Percentiles rank a stretch among this genome's conserved stretches.
Evolutionary conservation across 805 yeast species (phyloP).

Genomic region (Candida sakaeoensis): DNA sequence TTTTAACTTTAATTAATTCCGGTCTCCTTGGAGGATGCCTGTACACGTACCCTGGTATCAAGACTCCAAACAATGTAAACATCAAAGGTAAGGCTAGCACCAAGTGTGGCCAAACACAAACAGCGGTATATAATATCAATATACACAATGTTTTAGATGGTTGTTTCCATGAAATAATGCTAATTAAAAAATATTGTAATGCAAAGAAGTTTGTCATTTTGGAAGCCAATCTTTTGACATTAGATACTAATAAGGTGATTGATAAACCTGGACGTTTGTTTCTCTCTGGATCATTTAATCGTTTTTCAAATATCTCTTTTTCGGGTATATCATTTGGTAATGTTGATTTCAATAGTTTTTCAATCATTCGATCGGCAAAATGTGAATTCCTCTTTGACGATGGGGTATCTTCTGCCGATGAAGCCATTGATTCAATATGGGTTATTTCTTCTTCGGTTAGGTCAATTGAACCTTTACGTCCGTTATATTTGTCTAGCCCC

Average conservation of each 20-base stretch:
- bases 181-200: conserved; percentile 57
- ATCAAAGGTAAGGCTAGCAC: conserved; percentile 62
- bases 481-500: conserved; percentile 26
- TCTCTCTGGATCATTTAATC: conserved; percentile 44
- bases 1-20: conserved; percentile 40
- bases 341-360: conserved; percentile 47
- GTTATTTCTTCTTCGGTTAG: conserved; percentile 27
- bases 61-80: conserved; percentile 49
- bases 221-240: conserved; percentile 53
- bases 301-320: conserved; percentile 36
- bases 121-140: conserved; percentile 57
- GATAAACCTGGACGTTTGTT: conserved; percentile 52
- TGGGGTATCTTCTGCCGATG: conserved; percentile 23
- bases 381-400: conserved; percentile 25
- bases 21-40: conserved; percentile 60
- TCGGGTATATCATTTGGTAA: conserved; percentile 49
- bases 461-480: conserved; percentile 4
- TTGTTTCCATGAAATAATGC: conserved; percentile 68
- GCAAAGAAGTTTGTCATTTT: conserved; percentile 56
- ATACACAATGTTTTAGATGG: conserved; percentile 66
- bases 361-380: conserved; percentile 57
- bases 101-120: conserved; percentile 70
- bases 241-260: conserved; percentile 50
- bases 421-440: conserved; percentile 24
- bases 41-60: conserved; percentile 67